A percentile compares a stretch with the other conserved stretches of the same genome.
Evolutionary conservation across 2,329 filamentous ascomycete genomes (phyloP).

Genomic region (Gaeumannomyces tritici): DNA sequence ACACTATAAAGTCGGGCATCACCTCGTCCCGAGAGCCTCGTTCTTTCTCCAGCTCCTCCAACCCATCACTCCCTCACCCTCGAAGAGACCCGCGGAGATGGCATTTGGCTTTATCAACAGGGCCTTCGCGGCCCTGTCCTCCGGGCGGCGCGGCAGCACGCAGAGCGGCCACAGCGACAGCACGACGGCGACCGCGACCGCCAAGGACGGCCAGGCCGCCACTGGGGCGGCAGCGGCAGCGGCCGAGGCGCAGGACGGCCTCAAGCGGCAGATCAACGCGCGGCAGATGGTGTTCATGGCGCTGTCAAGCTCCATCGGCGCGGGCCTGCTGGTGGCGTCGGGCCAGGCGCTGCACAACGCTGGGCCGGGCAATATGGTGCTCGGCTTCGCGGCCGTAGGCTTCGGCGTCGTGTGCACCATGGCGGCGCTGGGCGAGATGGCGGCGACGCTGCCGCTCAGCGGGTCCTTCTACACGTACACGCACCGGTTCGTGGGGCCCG

Average conservation of each 20-base stretch:
- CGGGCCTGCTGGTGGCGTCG: slow-evolving; percentile 62
- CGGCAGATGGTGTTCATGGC: slow-evolving; percentile 59
- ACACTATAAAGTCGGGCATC: background rate
- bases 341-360: slow-evolving; percentile 59
- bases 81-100: background rate
- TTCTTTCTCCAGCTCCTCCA: background rate
- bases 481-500: slow-evolving; percentile 61
- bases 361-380: slow-evolving; percentile 61
- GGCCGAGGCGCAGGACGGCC: slow-evolving; percentile 50
- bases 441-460: slow-evolving; percentile 61
- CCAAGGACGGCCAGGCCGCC: too few relatives aligned
- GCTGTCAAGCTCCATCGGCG: slow-evolving; percentile 53
- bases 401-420: slow-evolving; percentile 59
- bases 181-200: background rate
- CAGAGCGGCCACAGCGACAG: background rate
- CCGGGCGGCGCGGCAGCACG: background rate
- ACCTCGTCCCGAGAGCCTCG: background rate
- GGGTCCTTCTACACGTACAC: slow-evolving; percentile 62
- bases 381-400: slow-evolving; percentile 64
- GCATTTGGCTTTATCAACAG: background rate
- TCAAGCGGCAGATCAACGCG: slow-evolving; percentile 60
- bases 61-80: background rate
- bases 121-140: background rate
- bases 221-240: slow-evolving; percentile 21
- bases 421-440: slow-evolving; percentile 66